Evolutionary conservation across 805 yeast genomes (phyloP).

Genomic region (Candida piceae): DNA sequence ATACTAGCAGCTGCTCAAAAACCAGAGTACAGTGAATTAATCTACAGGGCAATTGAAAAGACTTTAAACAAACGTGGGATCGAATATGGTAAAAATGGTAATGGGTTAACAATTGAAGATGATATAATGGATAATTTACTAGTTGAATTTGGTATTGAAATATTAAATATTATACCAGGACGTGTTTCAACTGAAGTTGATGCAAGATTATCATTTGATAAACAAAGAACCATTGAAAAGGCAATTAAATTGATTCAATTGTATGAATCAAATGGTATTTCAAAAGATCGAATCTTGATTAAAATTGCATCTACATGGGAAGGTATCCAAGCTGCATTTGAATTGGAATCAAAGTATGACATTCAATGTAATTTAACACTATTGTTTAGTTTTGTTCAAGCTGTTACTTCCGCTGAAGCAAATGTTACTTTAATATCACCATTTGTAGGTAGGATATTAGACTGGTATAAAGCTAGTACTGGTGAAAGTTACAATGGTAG

Average conservation of each 20-base stretch:
- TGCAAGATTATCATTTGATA: constrained; percentile 94
- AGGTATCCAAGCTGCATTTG: constrained; percentile 98
- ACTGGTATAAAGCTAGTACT: constrained; percentile 92
- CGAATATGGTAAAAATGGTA: constrained; percentile 34
- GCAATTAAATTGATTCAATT: constrained; percentile 84
- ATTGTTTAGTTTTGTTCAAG: constrained; percentile 92
- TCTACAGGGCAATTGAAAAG: constrained; percentile 83
- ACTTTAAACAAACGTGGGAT: constrained; percentile 54
- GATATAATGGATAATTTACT: constrained; percentile 67
- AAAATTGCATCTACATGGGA: constrained; percentile 98
- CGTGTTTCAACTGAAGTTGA: constrained; percentile 99
- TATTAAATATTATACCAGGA: constrained; percentile 92
- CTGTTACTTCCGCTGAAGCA: constrained; percentile 99
- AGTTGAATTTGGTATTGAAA: constrained; percentile 94
- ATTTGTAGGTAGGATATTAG: constrained; percentile 97
- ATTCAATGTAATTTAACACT: constrained; percentile 93
- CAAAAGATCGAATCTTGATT: constrained; percentile 86
- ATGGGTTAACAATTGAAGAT: constrained; percentile 40
- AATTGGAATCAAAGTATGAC: constrained; percentile 82
- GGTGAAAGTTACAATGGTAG: constrained; percentile 77
- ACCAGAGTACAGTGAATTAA: constrained; percentile 78
- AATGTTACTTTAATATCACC: constrained; percentile 94
- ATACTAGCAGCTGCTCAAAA: constrained; percentile 94
- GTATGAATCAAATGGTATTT: constrained; percentile 78
- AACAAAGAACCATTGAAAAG: constrained; percentile 85